A percentile compares a stretch with the other conserved stretches of the same genome.
phyloP scores from a whole-genome alignment of 2,329 filamentous ascomycete genomes.

The Talaromyces sp. region DNA sequence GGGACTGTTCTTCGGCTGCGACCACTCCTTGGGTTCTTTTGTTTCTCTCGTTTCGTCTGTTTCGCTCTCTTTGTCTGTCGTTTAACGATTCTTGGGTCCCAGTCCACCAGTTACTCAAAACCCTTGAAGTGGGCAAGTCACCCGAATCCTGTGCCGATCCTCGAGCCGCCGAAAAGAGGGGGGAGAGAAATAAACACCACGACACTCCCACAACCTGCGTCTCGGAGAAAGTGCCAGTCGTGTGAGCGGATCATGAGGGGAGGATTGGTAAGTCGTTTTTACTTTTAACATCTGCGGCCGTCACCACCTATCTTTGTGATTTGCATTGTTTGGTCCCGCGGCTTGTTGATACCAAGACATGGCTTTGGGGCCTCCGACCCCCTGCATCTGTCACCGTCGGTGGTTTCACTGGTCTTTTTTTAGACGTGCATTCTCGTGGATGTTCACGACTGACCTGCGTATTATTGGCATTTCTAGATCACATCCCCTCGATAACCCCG shows the following conservation, averaged over 20 bases:
- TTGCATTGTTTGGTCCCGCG: constrained; percentile 20
- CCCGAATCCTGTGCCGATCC: constrained; percentile 9
- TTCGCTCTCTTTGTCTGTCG: neutral
- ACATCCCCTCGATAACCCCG: constrained; percentile 13
- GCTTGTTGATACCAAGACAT: constrained; percentile 21
- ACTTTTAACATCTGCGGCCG: neutral
- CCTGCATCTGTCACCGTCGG: constrained; percentile 24
- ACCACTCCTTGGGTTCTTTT: neutral
- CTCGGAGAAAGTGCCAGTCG: neutral
- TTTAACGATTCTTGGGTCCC: neutral
- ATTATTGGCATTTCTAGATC: constrained; percentile 16
- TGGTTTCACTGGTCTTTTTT: constrained; percentile 26
- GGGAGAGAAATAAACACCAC: constrained; percentile 3
- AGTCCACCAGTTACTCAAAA: neutral
- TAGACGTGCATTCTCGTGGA: constrained; percentile 3
- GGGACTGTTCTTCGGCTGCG: neutral
- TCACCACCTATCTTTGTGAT: neutral
- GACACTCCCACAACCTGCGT: constrained; percentile 2
- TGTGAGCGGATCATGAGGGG: constrained; percentile 21
- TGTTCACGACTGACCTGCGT: constrained; percentile 16
- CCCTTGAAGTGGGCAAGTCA: neutral
- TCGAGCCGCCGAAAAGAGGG: constrained; percentile 22
- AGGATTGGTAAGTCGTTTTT: constrained; percentile 16
- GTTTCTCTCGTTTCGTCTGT: neutral
- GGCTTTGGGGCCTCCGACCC: constrained; percentile 16